A percentile compares a stretch with the other conserved stretches of the same genome.
Evolutionary conservation across 1,139 yeast genomes (phyloP).

Genomic region (Lodderomyces beijingensis): DNA sequence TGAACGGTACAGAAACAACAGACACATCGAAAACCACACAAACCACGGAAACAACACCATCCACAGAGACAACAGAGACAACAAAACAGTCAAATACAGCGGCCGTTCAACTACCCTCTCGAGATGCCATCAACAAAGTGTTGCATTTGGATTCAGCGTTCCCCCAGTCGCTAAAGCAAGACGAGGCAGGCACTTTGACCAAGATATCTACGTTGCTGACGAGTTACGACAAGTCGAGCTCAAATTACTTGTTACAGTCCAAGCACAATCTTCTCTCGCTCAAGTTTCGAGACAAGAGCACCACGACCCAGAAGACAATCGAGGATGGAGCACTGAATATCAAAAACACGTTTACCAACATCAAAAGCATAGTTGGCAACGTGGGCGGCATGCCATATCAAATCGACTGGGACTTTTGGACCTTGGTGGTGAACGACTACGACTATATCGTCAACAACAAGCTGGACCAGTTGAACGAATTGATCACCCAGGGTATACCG

Average conservation of each 20-base stretch:
- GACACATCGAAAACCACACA: conserved; percentile 1
- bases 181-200: background rate
- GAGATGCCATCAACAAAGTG: conserved; percentile 27
- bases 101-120: conserved; percentile 18
- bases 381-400: conserved; percentile 41
- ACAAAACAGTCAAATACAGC: background rate
- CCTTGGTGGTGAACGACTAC: conserved; percentile 71
- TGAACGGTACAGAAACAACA: conserved; percentile 3
- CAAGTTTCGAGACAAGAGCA: conserved; percentile 28
- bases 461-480: conserved; percentile 54
- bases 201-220: conserved; percentile 13
- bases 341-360: conserved; percentile 57
- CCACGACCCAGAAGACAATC: conserved; percentile 43
- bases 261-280: conserved; percentile 28
- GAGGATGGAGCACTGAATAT: conserved; percentile 58
- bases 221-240: conserved; percentile 20
- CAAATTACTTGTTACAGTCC: conserved; percentile 35
- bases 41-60: conserved; percentile 1
- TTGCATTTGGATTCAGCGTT: conserved; percentile 24
- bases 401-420: conserved; percentile 87
- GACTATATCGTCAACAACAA: conserved; percentile 58
- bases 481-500: conserved; percentile 77
- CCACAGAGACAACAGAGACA: background rate
- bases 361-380: conserved; percentile 34
- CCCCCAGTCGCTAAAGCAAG: background rate